A percentile compares a stretch with the other conserved stretches of the same genome.
Conservation (phyloP, 2,329 filamentous ascomycete genomes). For the Colletotrichum plurivorum region DNA sequence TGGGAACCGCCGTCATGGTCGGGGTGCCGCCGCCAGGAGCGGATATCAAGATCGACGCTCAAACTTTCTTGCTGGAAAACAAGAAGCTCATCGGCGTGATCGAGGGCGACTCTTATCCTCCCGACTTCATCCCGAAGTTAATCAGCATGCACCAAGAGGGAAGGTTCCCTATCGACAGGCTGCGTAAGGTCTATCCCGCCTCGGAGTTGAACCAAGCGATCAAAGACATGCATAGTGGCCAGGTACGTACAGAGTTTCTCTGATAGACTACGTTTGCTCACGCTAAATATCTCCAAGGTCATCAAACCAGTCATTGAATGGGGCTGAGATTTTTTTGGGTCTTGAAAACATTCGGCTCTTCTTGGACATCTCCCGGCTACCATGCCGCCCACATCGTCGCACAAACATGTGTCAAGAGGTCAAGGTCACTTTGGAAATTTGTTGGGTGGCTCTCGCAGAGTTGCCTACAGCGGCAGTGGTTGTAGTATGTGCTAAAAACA, state of each 20-base stretch:
- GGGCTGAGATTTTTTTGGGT: background rate
- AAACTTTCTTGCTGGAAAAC: constrained; percentile 26
- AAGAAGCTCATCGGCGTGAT: constrained; percentile 25
- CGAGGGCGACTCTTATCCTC: constrained; percentile 24
- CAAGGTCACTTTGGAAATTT: too few species aligned
- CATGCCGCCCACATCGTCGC: too few species aligned
- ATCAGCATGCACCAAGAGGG: constrained; percentile 33
- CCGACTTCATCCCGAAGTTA: constrained; percentile 25
- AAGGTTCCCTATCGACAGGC: constrained; percentile 26
- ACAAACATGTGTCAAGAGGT: too few species aligned
- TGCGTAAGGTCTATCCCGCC: constrained; percentile 11
- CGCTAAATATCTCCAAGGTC: background rate
- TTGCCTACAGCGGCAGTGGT: too few species aligned
- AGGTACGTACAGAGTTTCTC: background rate
- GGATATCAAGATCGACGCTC: constrained; percentile 29
- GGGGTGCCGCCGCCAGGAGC: constrained; percentile 29
- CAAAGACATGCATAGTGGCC: constrained; percentile 26
- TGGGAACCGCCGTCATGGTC: constrained; percentile 23
- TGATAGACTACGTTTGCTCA: too few species aligned
- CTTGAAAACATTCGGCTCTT: background rate
- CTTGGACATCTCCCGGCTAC: background rate
- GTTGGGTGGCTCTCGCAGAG: too few species aligned
- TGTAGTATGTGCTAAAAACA: too few species aligned
- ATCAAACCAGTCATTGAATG: constrained; percentile 33
- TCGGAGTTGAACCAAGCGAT: constrained; percentile 30